Percentiles rank a stretch among this genome's conserved stretches.
Conservation (phyloP, 352 stramenopile species). For the Globisporangium sylvaticum region DNA sequence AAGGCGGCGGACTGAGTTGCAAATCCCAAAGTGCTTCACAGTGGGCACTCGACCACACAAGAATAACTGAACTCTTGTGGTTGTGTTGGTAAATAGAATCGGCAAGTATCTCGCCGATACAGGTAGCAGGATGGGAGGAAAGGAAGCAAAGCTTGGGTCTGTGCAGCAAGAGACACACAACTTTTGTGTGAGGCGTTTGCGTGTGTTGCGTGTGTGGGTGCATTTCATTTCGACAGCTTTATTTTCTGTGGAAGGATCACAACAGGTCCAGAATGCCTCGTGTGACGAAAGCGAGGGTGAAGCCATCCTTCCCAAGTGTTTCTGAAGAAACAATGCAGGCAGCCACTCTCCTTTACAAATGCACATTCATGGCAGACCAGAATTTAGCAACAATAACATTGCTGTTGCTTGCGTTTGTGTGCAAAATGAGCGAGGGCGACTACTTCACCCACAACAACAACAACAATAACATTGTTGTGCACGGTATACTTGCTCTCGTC, state of each 20-base stretch:
- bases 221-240: background rate
- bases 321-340: background rate
- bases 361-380: background rate
- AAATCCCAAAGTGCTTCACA: background rate
- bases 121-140: background rate
- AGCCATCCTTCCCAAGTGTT: background rate
- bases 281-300: background rate
- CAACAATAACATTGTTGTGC: background rate
- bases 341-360: background rate
- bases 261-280: background rate
- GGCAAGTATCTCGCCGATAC: too few species aligned
- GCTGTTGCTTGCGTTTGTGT: background rate
- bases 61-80: background rate
- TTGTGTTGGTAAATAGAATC: background rate
- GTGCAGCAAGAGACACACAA: background rate
- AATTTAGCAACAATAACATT: constrained; percentile 3
- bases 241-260: too few species aligned
- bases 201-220: background rate
- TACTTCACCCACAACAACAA: background rate
- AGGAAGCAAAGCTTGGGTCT: background rate
- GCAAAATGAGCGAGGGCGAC: background rate
- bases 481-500: background rate
- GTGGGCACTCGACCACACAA: background rate
- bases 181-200: background rate
- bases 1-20: background rate